Evolutionary conservation across 768 basidiomycete genomes (phyloP).

Genomic region (Porphyrellus cyaneotinctus): DNA sequence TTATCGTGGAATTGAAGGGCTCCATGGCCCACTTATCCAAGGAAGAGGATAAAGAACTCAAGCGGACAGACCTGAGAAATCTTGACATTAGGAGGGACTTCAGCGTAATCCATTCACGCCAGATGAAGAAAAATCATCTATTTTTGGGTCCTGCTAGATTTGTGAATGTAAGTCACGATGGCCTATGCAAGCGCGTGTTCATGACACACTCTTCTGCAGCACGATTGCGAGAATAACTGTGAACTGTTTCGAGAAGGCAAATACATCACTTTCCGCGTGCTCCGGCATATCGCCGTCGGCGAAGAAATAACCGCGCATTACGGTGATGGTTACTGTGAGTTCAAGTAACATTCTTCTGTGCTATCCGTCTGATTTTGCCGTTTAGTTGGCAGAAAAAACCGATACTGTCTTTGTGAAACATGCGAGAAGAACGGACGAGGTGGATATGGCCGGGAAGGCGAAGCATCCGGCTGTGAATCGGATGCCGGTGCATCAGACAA

Average conservation of each 20-base stretch:
- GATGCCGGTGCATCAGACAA: conserved; percentile 39
- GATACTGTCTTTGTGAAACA: conserved; percentile 81
- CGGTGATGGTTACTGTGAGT: conserved; percentile 87
- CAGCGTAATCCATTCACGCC: conserved; percentile 87
- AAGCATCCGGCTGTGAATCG: conserved; percentile 44
- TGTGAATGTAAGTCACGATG: conserved; percentile 66
- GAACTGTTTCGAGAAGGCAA: conserved; percentile 85
- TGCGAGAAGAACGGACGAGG: conserved; percentile 75
- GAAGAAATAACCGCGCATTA: conserved; percentile 91
- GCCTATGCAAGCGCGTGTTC: neutral
- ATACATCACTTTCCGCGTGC: conserved; percentile 84
- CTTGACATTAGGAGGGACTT: conserved; percentile 81
- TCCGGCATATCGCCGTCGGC: conserved; percentile 71
- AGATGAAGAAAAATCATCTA: conserved; percentile 89
- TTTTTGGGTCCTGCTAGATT: conserved; percentile 90
- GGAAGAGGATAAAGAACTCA: conserved; percentile 82
- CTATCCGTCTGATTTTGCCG: conserved; percentile 28
- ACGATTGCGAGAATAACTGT: conserved; percentile 87
- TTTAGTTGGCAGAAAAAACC: conserved; percentile 62
- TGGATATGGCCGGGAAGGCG: conserved; percentile 60
- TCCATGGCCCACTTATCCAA: conserved; percentile 87
- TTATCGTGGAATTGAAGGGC: conserved; percentile 84
- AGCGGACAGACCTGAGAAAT: conserved; percentile 68
- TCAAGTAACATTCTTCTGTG: conserved; percentile 18
- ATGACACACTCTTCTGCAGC: conserved; percentile 41